Evolutionary conservation across 2,329 filamentous ascomycete species (phyloP).

Genomic region (Aspergillus oerlinghausenensis): DNA sequence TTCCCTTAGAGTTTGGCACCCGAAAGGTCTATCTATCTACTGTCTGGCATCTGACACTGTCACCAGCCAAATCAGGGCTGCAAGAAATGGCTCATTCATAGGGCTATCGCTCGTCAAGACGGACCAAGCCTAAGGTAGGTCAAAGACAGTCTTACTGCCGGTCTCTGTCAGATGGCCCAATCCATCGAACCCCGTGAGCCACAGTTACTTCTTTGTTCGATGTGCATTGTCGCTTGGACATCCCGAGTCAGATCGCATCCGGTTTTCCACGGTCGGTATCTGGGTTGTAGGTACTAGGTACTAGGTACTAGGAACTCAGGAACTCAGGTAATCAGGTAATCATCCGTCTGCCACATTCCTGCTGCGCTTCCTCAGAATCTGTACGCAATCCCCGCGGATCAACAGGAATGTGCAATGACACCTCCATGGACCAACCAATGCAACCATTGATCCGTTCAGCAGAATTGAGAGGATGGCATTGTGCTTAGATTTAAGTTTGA

Average conservation of each 20-base stretch:
- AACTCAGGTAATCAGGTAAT: background rate
- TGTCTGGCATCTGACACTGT: conserved; percentile 13
- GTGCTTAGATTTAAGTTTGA: background rate
- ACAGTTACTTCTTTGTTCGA: background rate
- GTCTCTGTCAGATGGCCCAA: background rate
- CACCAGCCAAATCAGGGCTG: conserved; percentile 2
- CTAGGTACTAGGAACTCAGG: too few species aligned
- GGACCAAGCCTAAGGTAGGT: background rate
- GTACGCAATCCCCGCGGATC: background rate
- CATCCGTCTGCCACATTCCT: background rate
- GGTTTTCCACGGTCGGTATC: background rate
- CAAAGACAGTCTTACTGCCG: background rate
- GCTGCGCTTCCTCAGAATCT: background rate
- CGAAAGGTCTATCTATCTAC: background rate
- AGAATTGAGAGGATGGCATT: background rate
- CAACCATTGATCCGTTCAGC: background rate
- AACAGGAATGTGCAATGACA: background rate
- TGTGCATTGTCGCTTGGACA: background rate
- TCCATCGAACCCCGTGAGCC: background rate
- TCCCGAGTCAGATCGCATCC: background rate
- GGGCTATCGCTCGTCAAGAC: background rate
- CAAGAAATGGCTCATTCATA: background rate
- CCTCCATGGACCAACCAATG: background rate
- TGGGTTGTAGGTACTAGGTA: background rate
- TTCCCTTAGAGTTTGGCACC: background rate